Evolutionary conservation across 225 moss, liverwort and hornwort genomes (phyloP).

Genomic region (Bryum argenteum): DNA sequence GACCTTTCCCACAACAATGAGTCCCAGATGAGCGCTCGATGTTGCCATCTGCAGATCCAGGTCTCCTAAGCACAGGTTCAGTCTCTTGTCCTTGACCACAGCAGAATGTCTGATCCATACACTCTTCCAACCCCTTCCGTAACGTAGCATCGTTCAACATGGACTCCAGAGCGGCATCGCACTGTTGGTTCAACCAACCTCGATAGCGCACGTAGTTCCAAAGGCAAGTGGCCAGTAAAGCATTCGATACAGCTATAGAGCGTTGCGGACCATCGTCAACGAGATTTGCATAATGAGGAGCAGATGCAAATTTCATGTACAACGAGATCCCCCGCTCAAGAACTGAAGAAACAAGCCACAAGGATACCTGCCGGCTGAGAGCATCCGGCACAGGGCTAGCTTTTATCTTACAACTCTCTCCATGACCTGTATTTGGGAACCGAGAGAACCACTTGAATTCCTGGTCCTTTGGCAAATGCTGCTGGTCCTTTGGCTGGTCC

Average conservation of each 20-base stretch:
- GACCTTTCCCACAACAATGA: conserved; percentile 39
- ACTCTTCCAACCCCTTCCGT: conserved; percentile 51
- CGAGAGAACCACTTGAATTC: conserved; percentile 48
- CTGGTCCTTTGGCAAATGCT: no score
- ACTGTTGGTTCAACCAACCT: conserved; percentile 55
- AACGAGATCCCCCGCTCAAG: conserved; percentile 62
- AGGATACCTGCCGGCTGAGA: conserved; percentile 41
- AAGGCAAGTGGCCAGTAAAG: conserved; percentile 51
- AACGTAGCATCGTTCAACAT: conserved; percentile 59
- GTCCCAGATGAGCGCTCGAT: conserved; percentile 55
- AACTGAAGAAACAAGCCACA: conserved; percentile 60
- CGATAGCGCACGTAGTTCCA: conserved; percentile 55
- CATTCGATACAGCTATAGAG: conserved; percentile 37
- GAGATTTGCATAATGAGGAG: conserved; percentile 51
- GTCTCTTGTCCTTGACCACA: conserved; percentile 35
- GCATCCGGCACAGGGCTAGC: conserved; percentile 24
- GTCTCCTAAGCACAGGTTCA: conserved; percentile 15
- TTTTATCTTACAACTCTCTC: conserved; percentile 17
- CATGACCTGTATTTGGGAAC: conserved; percentile 18
- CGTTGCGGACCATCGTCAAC: conserved; percentile 34
- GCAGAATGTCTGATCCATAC: conserved; percentile 50
- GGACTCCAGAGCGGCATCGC: conserved; percentile 54
- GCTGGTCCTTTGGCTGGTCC: conserved; percentile 21
- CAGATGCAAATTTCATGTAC: conserved; percentile 54
- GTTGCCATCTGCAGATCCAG: conserved; percentile 30